Conservation (phyloP, 805 yeast species). For the Candida rishiriensis region DNA sequence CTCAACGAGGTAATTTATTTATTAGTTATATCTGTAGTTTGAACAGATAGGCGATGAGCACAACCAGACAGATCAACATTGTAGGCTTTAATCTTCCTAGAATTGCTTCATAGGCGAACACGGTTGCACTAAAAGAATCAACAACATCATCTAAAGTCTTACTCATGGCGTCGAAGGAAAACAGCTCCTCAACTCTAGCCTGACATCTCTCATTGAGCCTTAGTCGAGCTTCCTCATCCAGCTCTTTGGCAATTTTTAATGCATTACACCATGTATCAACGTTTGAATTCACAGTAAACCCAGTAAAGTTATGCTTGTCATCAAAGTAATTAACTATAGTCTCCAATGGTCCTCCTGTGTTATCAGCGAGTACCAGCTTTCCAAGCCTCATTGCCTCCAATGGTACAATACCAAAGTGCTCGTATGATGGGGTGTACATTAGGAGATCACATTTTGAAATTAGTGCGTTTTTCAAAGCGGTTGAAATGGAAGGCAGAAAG, state of each 20-base stretch:
- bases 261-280: conserved; percentile 52
- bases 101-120: conserved; percentile 3
- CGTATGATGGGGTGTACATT: conserved; percentile 84
- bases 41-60: background rate
- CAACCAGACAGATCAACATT: conserved; percentile 1
- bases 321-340: conserved; percentile 43
- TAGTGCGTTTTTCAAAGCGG: conserved; percentile 58
- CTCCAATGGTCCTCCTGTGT: conserved; percentile 92
- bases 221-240: conserved; percentile 8
- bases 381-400: conserved; percentile 87
- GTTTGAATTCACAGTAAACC: conserved; percentile 52
- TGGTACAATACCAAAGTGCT: conserved; percentile 98
- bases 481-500: conserved; percentile 77
- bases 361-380: conserved; percentile 79
- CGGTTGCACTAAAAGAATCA: conserved; percentile 8
- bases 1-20: background rate
- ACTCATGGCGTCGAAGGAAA: conserved; percentile 45
- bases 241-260: conserved; percentile 34
- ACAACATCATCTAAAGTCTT: conserved; percentile 13
- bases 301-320: conserved; percentile 37
- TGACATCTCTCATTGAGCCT: conserved; percentile 22
- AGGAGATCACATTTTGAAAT: conserved; percentile 54
- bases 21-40: background rate
- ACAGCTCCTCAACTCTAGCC: conserved; percentile 33
- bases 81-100: background rate